phyloP scores from a whole-genome alignment of 306 rosid species.

The Heteromeles arbutifolia region DNA sequence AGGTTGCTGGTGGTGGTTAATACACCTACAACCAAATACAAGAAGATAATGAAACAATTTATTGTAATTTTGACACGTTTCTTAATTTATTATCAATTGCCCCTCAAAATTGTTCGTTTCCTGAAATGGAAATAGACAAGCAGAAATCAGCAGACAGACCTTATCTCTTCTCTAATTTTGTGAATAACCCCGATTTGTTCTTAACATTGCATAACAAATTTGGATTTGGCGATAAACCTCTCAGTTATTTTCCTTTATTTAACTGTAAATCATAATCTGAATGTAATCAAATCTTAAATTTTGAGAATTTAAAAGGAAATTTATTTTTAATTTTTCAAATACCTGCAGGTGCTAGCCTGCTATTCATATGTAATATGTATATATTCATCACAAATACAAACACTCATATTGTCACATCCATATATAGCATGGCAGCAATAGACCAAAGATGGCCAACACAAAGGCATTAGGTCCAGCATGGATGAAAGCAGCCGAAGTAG shows the following conservation, averaged over 20 bases:
- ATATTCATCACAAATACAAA: neutral
- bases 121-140: neutral
- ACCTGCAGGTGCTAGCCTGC: neutral
- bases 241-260: too few relatives aligned
- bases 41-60: neutral
- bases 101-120: neutral
- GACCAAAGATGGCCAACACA: neutral
- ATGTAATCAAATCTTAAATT: neutral
- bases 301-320: neutral
- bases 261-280: neutral
- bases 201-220: too few relatives aligned
- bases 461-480: neutral
- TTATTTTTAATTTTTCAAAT: too few relatives aligned
- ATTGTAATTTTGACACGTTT: neutral
- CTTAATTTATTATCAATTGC: neutral
- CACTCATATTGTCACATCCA: neutral
- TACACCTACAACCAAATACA: neutral
- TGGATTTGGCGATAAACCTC: neutral
- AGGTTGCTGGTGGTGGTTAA: neutral
- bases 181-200: neutral
- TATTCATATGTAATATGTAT: neutral
- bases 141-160: neutral
- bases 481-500: slow-evolving; percentile 26
- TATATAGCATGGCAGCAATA: slow-evolving; percentile 2
- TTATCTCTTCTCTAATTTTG: too few relatives aligned